Evolutionary conservation across 139 green algal species (phyloP).

Genomic region (Haematococcus lacustris): DNA sequence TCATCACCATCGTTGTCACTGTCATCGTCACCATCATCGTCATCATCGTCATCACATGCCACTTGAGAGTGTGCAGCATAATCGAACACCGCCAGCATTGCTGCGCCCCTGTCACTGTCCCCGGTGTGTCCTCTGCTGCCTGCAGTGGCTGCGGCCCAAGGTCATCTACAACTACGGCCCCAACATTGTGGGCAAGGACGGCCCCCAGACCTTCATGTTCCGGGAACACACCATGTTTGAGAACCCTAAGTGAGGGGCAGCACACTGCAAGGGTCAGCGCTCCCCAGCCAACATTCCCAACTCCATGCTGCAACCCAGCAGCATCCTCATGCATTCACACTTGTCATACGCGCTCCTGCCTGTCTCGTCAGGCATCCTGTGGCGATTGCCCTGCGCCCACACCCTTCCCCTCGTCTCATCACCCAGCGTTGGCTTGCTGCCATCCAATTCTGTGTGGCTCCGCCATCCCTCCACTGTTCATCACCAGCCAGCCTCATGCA

Average conservation of each 20-base stretch:
- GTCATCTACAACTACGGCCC: conserved; percentile 37
- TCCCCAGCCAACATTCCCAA: no score
- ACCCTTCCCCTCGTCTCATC: neutral
- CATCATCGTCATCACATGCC: no score
- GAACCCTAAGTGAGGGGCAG: conserved; percentile 15
- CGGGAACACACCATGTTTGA: conserved; percentile 29
- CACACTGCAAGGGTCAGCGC: no score
- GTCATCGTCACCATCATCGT: no score
- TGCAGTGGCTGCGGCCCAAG: conserved; percentile 30
- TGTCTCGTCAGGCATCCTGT: no score
- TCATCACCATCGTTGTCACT: no score
- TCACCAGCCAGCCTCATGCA: no score
- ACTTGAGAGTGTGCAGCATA: no score
- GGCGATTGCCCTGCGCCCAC: neutral
- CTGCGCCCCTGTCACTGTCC: no score
- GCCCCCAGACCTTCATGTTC: conserved; percentile 20
- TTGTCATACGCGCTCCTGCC: neutral
- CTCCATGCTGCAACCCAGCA: neutral
- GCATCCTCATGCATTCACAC: neutral
- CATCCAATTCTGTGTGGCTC: neutral
- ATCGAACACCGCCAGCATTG: no score
- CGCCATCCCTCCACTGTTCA: neutral
- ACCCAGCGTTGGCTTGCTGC: neutral
- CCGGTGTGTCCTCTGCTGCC: no score
- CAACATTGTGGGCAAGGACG: conserved; percentile 13